These are phyloP conservation scores for Psidium friedrichsthalianum DNA, from an alignment of 345 rosid species.

Conservation along the genomic window DNA sequence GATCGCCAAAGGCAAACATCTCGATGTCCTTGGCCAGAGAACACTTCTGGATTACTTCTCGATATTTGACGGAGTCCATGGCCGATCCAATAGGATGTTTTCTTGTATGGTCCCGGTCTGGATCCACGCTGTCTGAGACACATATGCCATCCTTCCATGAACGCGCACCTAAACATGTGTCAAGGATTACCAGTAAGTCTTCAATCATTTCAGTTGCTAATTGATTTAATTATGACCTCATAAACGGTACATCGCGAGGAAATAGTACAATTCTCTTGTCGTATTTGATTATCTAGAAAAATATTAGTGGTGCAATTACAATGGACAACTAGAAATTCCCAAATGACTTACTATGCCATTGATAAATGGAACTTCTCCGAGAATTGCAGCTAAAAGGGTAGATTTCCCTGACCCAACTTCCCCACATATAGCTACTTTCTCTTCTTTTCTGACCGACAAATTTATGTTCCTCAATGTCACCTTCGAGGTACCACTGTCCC, in stretches of 20 bases:
- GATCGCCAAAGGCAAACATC: constrained; percentile 35
- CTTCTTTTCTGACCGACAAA: constrained; percentile 17
- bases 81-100: constrained; percentile 34
- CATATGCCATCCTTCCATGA: constrained; percentile 37
- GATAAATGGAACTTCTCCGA: constrained; percentile 42
- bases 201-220: neutral
- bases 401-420: constrained; percentile 65
- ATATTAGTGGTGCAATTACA: neutral
- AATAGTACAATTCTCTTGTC: neutral
- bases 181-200: neutral
- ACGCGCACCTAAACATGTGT: constrained; percentile 14
- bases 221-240: neutral
- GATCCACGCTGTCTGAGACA: constrained; percentile 49
- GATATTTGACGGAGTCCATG: constrained; percentile 24
- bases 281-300: neutral
- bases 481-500: constrained; percentile 21
- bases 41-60: constrained; percentile 23
- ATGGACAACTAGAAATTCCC: constrained; percentile 11
- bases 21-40: constrained; percentile 33
- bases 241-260: neutral
- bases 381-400: constrained; percentile 39
- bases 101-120: constrained; percentile 32
- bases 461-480: constrained; percentile 19
- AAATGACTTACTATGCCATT: constrained; percentile 27
- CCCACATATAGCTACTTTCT: constrained; percentile 47